phyloP scores from a whole-genome alignment of 129 eudicot species.

The Lonicera japonica region DNA sequence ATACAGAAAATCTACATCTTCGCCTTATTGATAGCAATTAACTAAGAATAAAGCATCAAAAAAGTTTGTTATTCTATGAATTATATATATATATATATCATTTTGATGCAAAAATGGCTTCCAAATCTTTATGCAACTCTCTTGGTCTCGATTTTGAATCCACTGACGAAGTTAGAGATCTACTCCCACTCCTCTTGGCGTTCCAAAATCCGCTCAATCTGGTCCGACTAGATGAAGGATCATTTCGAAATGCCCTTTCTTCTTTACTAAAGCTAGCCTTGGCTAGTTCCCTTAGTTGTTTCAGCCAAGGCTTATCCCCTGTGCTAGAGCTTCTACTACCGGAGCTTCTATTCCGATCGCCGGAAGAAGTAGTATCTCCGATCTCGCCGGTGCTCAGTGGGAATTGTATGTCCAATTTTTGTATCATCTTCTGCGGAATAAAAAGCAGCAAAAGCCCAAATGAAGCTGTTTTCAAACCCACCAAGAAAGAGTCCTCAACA shows the following conservation, averaged over 20 bases:
- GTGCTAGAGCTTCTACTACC: slow-evolving; percentile 36
- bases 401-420: slow-evolving; percentile 27
- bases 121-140: slow-evolving; percentile 82
- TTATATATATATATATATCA: neutral
- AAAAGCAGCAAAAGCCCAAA: slow-evolving; percentile 59
- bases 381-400: slow-evolving; percentile 21
- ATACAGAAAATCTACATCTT: no score
- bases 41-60: neutral
- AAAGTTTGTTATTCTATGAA: neutral
- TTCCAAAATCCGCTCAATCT: slow-evolving; percentile 73
- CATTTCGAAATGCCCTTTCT: slow-evolving; percentile 23
- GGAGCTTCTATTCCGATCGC: slow-evolving; percentile 35
- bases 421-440: slow-evolving; percentile 40
- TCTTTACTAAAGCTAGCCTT: slow-evolving; percentile 68
- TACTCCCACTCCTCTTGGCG: slow-evolving; percentile 57
- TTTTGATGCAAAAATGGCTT: slow-evolving; percentile 78
- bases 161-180: slow-evolving; percentile 41
- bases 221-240: slow-evolving; percentile 57
- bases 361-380: slow-evolving; percentile 14
- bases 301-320: slow-evolving; percentile 67
- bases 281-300: slow-evolving; percentile 73
- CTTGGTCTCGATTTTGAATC: slow-evolving; percentile 57
- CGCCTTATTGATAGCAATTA: no score
- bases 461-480: slow-evolving; percentile 54
- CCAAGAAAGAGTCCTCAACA: slow-evolving; percentile 30